Conservation (phyloP, 1,139 yeast species). For the Geotrichum macrosporum region DNA sequence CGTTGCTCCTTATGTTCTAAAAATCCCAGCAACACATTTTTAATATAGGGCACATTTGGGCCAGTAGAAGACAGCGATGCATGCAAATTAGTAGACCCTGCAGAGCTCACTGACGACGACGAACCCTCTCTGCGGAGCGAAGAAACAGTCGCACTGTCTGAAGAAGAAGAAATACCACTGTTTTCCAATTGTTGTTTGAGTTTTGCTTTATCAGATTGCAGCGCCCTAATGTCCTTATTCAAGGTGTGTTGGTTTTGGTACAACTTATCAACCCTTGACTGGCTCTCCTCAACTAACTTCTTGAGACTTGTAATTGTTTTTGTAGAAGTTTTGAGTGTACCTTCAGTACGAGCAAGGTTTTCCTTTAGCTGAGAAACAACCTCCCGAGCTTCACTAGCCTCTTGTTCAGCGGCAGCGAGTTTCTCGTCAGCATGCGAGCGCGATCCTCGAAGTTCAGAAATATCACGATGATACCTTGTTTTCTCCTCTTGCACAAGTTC, state of each 20-base stretch:
- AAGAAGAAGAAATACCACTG: too few species aligned
- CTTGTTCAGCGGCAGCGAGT: slow-evolving; percentile 28
- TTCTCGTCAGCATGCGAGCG: slow-evolving; percentile 31
- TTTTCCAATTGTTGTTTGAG: slow-evolving; percentile 4
- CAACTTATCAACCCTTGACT: slow-evolving; percentile 19
- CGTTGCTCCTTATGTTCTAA: slow-evolving; percentile 88
- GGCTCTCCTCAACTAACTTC: slow-evolving; percentile 20
- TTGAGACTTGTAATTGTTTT: slow-evolving; percentile 16
- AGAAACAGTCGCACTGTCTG: not conserved
- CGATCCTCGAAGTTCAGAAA: slow-evolving; percentile 27
- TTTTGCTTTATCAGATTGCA: slow-evolving; percentile 14
- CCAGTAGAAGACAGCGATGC: not conserved
- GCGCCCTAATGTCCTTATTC: slow-evolving; percentile 16
- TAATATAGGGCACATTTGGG: slow-evolving; percentile 67
- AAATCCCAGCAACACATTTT: slow-evolving; percentile 83
- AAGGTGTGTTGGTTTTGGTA: slow-evolving; percentile 22
- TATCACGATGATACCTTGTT: slow-evolving; percentile 27
- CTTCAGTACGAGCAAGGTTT: slow-evolving; percentile 32
- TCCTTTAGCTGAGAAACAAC: slow-evolving; percentile 28
- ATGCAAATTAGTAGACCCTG: slow-evolving; percentile 2
- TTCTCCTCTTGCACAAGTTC: slow-evolving; percentile 33
- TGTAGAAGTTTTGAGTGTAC: slow-evolving; percentile 17
- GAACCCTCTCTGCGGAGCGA: slow-evolving; percentile 8
- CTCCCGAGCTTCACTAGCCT: slow-evolving; percentile 30
- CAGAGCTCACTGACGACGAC: slow-evolving; percentile 4